These are phyloP conservation scores for Phanerochaete sordida DNA, from an alignment of 768 basidiomycete species.

Conservation along the genomic window DNA sequence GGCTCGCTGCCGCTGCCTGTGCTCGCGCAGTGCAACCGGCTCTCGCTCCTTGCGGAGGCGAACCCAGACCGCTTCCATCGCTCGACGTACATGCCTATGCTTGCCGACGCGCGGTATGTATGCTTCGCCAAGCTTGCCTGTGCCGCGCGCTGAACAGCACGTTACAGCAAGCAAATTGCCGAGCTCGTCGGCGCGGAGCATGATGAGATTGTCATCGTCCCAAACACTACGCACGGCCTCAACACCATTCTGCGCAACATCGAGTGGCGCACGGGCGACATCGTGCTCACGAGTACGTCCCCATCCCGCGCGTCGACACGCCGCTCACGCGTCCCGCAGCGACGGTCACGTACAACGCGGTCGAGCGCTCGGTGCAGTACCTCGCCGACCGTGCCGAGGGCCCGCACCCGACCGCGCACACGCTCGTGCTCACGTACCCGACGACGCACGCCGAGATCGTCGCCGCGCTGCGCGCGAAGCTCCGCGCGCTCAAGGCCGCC, in stretches of 20 bases:
- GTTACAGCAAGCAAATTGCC: slow-evolving; percentile 41
- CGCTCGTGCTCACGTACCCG: slow-evolving; percentile 52
- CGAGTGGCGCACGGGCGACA: slow-evolving; percentile 62
- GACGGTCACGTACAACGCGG: slow-evolving; percentile 48
- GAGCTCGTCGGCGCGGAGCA: slow-evolving; percentile 44
- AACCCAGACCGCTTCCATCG: slow-evolving; percentile 56
- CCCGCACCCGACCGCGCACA: slow-evolving; percentile 48
- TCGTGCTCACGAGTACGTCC: slow-evolving; percentile 40
- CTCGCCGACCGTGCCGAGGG: slow-evolving; percentile 44
- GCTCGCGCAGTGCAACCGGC: slow-evolving; percentile 36
- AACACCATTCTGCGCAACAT: slow-evolving; percentile 68
- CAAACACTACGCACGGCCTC: slow-evolving; percentile 62
- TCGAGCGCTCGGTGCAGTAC: slow-evolving; percentile 48
- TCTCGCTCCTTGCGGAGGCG: slow-evolving; percentile 40
- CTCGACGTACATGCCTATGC: slow-evolving; percentile 22
- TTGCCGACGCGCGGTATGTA: slow-evolving; percentile 5
- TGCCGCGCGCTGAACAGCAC: neutral
- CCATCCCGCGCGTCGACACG: neutral
- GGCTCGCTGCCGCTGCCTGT: slow-evolving; percentile 56
- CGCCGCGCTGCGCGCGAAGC: slow-evolving; percentile 38
- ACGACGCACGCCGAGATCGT: slow-evolving; percentile 52
- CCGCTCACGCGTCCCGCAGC: slow-evolving; percentile 10
- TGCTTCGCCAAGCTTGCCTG: neutral
- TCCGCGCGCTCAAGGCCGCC: slow-evolving; percentile 27
- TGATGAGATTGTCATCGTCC: slow-evolving; percentile 57